Evolutionary conservation across 1,284 basidiomycete species (phyloP).

Genomic region (Pulveroboletus ridleyi): DNA sequence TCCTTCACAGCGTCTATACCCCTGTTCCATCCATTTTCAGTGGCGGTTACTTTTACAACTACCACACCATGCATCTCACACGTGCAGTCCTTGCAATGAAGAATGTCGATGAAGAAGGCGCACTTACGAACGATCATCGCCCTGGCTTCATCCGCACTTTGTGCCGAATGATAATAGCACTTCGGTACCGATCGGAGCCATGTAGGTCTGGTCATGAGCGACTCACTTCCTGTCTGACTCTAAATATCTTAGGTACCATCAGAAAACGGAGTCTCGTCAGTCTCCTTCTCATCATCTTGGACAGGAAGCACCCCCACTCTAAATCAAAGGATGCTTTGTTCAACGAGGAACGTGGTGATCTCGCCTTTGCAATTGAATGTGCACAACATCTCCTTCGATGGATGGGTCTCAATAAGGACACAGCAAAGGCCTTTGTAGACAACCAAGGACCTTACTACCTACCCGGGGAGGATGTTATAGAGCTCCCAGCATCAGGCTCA

Average conservation of each 20-base stretch:
- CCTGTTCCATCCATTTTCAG: conserved; percentile 15
- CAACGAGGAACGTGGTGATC: not conserved
- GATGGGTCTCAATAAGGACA: not conserved
- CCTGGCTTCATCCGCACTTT: conserved; percentile 5
- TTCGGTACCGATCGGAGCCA: conserved; percentile 14
- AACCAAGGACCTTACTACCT: too few species aligned
- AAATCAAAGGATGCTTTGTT: not conserved
- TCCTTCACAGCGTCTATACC: conserved; percentile 16
- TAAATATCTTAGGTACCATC: not conserved
- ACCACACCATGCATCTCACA: conserved; percentile 16
- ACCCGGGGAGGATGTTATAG: too few species aligned
- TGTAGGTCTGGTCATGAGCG: not conserved
- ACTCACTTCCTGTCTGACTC: too few species aligned
- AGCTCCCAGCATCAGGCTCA: too few species aligned
- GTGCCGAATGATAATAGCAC: conserved; percentile 15
- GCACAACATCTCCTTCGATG: not conserved
- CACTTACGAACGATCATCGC: conserved; percentile 9
- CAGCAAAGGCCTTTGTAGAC: too few species aligned
- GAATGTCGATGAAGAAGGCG: not conserved
- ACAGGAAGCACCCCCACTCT: too few species aligned
- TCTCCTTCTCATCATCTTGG: conserved; percentile 1
- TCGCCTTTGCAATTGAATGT: not conserved
- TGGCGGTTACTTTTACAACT: conserved; percentile 21
- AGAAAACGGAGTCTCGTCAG: conserved; percentile 1
- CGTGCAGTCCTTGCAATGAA: not conserved